Evolutionary conservation across 495 filamentous ascomycete genomes (phyloP), one percentile per base, ranked within the genome.

Genomic region (Letharia lupina): DNA sequence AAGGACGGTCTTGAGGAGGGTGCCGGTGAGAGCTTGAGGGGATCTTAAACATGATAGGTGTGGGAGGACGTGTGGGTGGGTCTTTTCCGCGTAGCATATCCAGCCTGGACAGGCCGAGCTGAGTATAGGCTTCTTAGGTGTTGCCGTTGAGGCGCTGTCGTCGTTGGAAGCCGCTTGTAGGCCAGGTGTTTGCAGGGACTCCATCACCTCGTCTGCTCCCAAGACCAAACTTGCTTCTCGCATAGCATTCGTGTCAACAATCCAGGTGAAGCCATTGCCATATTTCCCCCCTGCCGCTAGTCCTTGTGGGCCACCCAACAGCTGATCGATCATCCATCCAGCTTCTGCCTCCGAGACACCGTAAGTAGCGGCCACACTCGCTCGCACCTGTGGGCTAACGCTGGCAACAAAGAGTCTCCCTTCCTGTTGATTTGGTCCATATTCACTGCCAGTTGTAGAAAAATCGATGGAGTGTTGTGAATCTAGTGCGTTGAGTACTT

Each of bases 21-120:
- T 96, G 13, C 95, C 94, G 54, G 89, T 86, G 50, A 98, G 77
- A 5, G 94, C 94, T 76, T 98, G 95, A 5, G 94, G 94, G 0
- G 91, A 96, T 75, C 98, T 98, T 42, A 98, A 80, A 18, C 84
- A 84, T 48, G 92, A 97, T 40, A 98, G 81, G 74, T 98, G 91
- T 10, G 93, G 92, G 54, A 98, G 82, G 52, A 97, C 85, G 70
- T 95, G 87, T 0, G 94, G 91, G 73, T 98, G 93, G 41, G 91
- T 96, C 77, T 98, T 97, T 71, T 98, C 94, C 59, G 93, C 92
- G 74, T 98, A 98, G 77, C 94, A 98, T 42, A 98, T 93, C 91
- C 96, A 98, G 40, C 94, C 94, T 0, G 94, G 94, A 73, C 94
- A 98, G 15, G 91, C 90, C 13, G 91, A 93, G 13, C 93, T 89